Evolutionary conservation across 768 basidiomycete species (phyloP), one percentile per base, ranked within the genome.

Genomic region (Trametes villosa): DNA sequence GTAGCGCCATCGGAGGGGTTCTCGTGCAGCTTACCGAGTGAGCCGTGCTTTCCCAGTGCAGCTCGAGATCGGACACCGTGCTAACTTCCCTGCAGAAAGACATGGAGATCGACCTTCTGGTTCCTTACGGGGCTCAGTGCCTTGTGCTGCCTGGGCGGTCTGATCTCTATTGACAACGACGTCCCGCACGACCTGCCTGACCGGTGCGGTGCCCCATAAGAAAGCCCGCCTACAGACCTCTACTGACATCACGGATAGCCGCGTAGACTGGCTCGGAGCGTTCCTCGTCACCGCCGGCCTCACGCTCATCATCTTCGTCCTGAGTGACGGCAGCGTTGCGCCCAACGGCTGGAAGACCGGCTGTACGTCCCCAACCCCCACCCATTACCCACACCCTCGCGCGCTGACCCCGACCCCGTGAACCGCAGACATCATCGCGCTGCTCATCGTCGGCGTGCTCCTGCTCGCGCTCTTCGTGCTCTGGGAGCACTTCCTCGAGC

Each of bases 241-340:
- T n/a, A n/a, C n/a, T n/a, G n/a, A n/a, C n/a, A n/a, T n/a, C n/a
- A n/a, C 17, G n/a, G 18, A 13, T 45, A 65, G 76, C 26, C 77
- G 86, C 0, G 79, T 94, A 0, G 93, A 95, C 60, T 93, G 91
- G 90, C 72, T 90, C 20, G 93, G 93, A 3, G 88, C 87, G 0
- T 71, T 80, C 17, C 71, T 94, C 15, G 74, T 85, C 54, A 91
- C 90, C 0, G 70, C 76, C 0, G 91, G 89, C 0, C 74, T 94
- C 31, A 82, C 88, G 1, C 73, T 94, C 0, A 78, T 94, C 62
- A 79, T 88, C 9, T 94, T 92, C 65, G 86, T 87, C 0, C 80
- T 95, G 4, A 84, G 86, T 48, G 83, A 90, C 63, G 90, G 85
- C 7, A 79, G 79, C n/a, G 74, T 79, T 18, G 87, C 85, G 4